A percentile compares a stretch with the other conserved stretches of the same genome.
Evolutionary conservation across 1,284 basidiomycete species (phyloP).

Genomic region (Irpex sp.): DNA sequence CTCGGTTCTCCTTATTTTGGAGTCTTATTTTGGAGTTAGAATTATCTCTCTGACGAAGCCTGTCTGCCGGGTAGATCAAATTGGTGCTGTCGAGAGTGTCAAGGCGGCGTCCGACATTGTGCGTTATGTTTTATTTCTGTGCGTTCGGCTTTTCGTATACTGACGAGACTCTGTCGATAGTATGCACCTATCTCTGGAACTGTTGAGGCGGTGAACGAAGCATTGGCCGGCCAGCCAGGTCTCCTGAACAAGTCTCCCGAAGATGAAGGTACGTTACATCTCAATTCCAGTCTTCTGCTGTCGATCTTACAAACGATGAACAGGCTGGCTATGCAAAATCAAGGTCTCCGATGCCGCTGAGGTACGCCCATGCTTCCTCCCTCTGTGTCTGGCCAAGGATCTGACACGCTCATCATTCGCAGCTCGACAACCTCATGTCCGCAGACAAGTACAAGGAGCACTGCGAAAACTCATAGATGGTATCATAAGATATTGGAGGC

Average conservation of each 20-base stretch:
- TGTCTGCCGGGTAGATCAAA: conserved; percentile 61
- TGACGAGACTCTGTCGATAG: conserved; percentile 32
- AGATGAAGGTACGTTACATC: conserved; percentile 62
- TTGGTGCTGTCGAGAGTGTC: conserved; percentile 97
- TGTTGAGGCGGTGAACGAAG: conserved; percentile 79
- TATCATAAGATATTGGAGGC: background rate
- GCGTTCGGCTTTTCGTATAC: background rate
- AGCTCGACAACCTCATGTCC: conserved; percentile 77
- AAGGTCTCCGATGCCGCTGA: conserved; percentile 76
- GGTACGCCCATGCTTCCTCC: conserved; percentile 37
- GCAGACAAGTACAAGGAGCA: conserved; percentile 78
- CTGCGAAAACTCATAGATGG: conserved; percentile 44
- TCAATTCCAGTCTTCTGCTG: background rate
- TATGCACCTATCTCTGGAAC: conserved; percentile 92
- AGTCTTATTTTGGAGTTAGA: no score
- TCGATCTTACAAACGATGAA: background rate
- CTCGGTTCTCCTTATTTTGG: background rate
- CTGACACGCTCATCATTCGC: background rate
- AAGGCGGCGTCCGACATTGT: conserved; percentile 97
- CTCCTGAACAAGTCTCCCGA: conserved; percentile 91
- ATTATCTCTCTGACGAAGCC: background rate
- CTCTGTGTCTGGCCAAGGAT: background rate
- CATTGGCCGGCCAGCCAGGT: conserved; percentile 67
- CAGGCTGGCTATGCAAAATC: conserved; percentile 97
- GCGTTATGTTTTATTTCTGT: conserved; percentile 22